phyloP scores from a whole-genome alignment of 768 basidiomycete species.

The Sarcodon aspratus region DNA sequence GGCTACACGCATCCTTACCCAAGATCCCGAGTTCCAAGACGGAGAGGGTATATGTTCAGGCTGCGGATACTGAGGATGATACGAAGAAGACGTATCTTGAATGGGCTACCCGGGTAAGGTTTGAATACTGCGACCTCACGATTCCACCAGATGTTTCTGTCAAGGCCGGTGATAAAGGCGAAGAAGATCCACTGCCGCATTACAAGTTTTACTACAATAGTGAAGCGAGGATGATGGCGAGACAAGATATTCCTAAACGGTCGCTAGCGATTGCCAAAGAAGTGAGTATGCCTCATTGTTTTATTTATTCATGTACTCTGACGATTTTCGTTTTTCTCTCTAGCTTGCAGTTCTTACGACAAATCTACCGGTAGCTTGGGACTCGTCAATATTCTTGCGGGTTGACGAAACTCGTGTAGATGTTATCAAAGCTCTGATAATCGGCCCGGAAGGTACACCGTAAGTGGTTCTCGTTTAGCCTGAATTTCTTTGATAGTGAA shows the following conservation, averaged over 20 bases:
- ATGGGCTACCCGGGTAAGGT: constrained; percentile 76
- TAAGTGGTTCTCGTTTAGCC: constrained; percentile 26
- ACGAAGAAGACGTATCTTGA: constrained; percentile 61
- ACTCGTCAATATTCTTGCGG: constrained; percentile 86
- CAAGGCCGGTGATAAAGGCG: constrained; percentile 15
- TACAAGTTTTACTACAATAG: constrained; percentile 78
- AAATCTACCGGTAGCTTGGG: constrained; percentile 90
- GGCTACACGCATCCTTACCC: constrained; percentile 67
- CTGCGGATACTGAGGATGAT: constrained; percentile 54
- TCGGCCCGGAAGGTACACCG: constrained; percentile 91
- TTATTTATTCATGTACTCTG: background rate
- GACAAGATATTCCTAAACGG: constrained; percentile 81
- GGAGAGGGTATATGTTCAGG: constrained; percentile 25
- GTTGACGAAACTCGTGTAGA: constrained; percentile 91
- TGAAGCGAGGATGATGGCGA: constrained; percentile 76
- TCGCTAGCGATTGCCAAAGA: constrained; percentile 94
- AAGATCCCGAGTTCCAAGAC: constrained; percentile 49
- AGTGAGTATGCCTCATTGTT: constrained; percentile 24
- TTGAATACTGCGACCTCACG: constrained; percentile 87
- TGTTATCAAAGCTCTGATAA: constrained; percentile 85
- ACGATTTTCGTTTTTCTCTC: constrained; percentile 4
- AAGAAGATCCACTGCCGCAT: constrained; percentile 47
- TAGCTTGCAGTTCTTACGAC: constrained; percentile 90
- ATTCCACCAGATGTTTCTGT: constrained; percentile 21
- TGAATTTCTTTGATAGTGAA: constrained; percentile 2